Evolutionary conservation across 129 eudicot genomes (phyloP).

Genomic region (Chrysanthemum lavandulifolium): DNA sequence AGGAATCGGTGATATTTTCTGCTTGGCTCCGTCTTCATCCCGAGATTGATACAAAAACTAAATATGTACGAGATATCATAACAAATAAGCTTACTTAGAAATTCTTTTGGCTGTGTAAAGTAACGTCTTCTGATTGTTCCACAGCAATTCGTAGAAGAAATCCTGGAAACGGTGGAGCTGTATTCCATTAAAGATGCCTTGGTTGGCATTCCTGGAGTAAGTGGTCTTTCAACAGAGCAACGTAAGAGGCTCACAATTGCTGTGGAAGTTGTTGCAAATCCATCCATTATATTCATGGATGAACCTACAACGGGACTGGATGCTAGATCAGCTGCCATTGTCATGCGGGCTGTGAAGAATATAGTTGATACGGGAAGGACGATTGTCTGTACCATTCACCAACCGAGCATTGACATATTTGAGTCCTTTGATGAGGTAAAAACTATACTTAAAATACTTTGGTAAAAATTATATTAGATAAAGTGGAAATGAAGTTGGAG

Average conservation of each 20-base stretch:
- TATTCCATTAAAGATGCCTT: conserved; percentile 23
- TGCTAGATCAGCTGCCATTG: conserved; percentile 49
- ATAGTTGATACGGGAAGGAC: conserved; percentile 43
- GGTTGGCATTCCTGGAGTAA: conserved; percentile 43
- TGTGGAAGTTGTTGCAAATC: conserved; percentile 46
- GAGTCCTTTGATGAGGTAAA: conserved; percentile 50
- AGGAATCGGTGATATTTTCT: conserved; percentile 73
- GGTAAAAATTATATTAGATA: too few relatives aligned
- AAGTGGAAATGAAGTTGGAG: too few relatives aligned
- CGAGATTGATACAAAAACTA: conserved; percentile 55
- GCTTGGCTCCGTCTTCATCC: conserved; percentile 92
- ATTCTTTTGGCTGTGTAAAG: neutral
- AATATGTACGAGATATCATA: conserved; percentile 45
- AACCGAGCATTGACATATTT: conserved; percentile 48
- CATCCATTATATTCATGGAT: conserved; percentile 46
- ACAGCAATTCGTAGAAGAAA: conserved; percentile 29
- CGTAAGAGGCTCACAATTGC: conserved; percentile 47
- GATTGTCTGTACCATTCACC: conserved; percentile 44
- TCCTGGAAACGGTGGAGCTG: conserved; percentile 34
- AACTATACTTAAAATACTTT: neutral
- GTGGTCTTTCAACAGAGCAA: conserved; percentile 44
- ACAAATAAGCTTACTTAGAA: neutral
- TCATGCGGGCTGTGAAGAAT: conserved; percentile 40
- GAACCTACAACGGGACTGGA: conserved; percentile 48
- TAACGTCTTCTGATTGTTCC: neutral